Percentiles rank a stretch among this genome's conserved stretches.
phyloP scores from a whole-genome alignment of 208 protist genomes.

The Acanthamoeba triangularis region DNA sequence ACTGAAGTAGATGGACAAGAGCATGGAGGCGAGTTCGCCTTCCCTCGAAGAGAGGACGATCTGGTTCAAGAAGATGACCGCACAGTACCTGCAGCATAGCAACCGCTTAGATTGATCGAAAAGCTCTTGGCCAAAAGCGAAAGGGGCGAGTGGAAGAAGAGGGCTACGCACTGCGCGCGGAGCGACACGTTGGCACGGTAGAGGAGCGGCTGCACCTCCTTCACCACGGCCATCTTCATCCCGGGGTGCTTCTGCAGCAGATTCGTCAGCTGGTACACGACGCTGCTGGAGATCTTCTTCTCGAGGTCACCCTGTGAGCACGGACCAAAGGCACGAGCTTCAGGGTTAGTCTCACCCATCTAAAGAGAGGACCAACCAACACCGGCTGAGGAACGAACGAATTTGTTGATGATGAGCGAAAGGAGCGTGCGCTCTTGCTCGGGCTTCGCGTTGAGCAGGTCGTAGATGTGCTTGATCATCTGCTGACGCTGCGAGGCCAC shows the following conservation, averaged over 20 bases:
- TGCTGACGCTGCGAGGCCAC: not conserved
- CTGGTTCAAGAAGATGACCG: constrained; percentile 84
- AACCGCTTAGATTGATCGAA: not conserved
- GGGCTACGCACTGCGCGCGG: constrained; percentile 80
- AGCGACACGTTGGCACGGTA: constrained; percentile 80
- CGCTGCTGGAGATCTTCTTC: constrained; percentile 78
- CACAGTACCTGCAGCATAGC: constrained; percentile 75
- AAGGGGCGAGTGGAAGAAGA: not conserved
- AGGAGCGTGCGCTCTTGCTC: constrained; percentile 84
- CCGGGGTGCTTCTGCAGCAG: constrained; percentile 78
- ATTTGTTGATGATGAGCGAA: constrained; percentile 83
- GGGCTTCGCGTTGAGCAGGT: constrained; percentile 77
- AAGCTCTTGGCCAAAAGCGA: not conserved
- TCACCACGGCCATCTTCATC: constrained; percentile 83
- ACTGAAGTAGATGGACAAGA: constrained; percentile 83
- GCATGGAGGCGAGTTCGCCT: constrained; percentile 64
- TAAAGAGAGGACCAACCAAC: too few relatives aligned
- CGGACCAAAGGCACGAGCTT: not conserved
- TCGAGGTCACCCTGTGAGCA: constrained; percentile 80
- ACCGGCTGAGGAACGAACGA: constrained; percentile 78
- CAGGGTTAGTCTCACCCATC: too few relatives aligned
- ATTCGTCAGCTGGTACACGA: constrained; percentile 65
- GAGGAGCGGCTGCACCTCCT: constrained; percentile 83
- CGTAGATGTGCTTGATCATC: constrained; percentile 67
- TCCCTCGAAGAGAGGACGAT: constrained; percentile 75